Conservation (phyloP, 352 stramenopile genomes). For the Lagenidium giganteum region DNA sequence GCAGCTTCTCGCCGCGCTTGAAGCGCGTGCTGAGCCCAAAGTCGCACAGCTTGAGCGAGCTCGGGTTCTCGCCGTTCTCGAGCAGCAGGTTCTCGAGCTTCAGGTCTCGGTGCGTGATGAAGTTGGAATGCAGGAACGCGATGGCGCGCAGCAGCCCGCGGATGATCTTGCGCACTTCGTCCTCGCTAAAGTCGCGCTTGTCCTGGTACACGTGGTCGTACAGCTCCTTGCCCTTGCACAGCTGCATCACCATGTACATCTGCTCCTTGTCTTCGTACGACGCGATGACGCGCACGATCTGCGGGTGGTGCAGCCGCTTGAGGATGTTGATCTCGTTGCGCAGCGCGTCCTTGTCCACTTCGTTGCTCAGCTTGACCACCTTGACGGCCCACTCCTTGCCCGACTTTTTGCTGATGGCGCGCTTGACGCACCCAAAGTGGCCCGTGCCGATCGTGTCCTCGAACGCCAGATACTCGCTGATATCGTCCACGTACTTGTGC, state of each 20-base stretch:
- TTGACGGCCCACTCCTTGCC: constrained; percentile 79
- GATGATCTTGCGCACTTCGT: constrained; percentile 63
- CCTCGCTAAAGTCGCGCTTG: constrained; percentile 53
- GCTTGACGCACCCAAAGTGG: constrained; percentile 70
- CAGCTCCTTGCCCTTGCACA: constrained; percentile 78
- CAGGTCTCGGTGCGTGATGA: constrained; percentile 74
- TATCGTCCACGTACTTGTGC: constrained; percentile 69
- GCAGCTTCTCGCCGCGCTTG: constrained; percentile 62
- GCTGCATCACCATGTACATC: constrained; percentile 88
- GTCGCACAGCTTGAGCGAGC: constrained; percentile 77
- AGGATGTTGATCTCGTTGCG: constrained; percentile 78
- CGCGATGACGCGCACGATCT: constrained; percentile 73
- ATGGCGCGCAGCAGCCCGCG: constrained; percentile 47
- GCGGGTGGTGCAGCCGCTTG: constrained; percentile 70
- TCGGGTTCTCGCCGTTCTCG: constrained; percentile 50
- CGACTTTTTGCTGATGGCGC: constrained; percentile 46
- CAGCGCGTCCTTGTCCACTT: constrained; percentile 67
- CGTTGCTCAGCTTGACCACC: constrained; percentile 63
- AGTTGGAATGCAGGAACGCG: constrained; percentile 75
- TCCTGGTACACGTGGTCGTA: constrained; percentile 76
- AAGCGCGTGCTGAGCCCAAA: constrained; percentile 79
- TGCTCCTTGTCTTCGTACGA: constrained; percentile 75
- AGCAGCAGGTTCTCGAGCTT: constrained; percentile 83
- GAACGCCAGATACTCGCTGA: constrained; percentile 61
- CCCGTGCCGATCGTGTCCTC: constrained; percentile 55